Conservation (phyloP, 2,329 filamentous ascomycete genomes). For the Hortaea werneckii region DNA sequence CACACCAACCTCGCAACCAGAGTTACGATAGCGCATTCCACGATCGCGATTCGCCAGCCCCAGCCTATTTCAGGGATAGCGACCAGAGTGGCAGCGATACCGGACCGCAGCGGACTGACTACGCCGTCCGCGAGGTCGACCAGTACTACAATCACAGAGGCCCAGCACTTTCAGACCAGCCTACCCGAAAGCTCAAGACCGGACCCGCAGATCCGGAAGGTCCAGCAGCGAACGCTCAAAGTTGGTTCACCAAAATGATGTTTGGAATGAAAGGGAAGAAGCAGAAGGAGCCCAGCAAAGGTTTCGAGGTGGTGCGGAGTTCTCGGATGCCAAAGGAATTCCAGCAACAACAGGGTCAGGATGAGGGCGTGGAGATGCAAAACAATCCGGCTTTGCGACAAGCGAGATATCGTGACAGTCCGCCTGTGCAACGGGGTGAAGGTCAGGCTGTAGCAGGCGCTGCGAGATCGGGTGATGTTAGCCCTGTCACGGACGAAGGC, state of each 20-base stretch:
- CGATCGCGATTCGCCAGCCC: conserved; percentile 32
- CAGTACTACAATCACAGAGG: conserved; percentile 76
- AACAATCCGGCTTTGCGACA: conserved; percentile 23
- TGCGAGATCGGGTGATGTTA: conserved; percentile 9
- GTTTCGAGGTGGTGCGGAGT: conserved; percentile 92
- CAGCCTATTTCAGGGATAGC: conserved; percentile 44
- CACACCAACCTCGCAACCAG: conserved; percentile 15
- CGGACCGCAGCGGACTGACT: conserved; percentile 54
- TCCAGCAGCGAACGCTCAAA: conserved; percentile 76
- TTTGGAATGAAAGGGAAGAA: conserved; percentile 47
- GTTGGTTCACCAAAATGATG: conserved; percentile 75
- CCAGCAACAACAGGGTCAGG: conserved; percentile 47
- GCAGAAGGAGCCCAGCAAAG: conserved; percentile 81
- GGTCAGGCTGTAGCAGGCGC: conserved; percentile 4
- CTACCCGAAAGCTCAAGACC: conserved; percentile 77
- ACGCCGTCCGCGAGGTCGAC: conserved; percentile 87
- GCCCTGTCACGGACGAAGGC: not conserved
- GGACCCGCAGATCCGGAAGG: conserved; percentile 91
- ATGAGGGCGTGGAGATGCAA: conserved; percentile 42
- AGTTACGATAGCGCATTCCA: conserved; percentile 17
- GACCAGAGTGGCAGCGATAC: conserved; percentile 42
- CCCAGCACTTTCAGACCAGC: conserved; percentile 70
- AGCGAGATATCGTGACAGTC: conserved; percentile 23
- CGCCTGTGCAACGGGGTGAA: conserved; percentile 13
- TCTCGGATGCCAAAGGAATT: conserved; percentile 67